These are phyloP conservation scores for Ganoderma multipileum DNA, from an alignment of 1,284 basidiomycete genomes.

Conservation along the genomic window DNA sequence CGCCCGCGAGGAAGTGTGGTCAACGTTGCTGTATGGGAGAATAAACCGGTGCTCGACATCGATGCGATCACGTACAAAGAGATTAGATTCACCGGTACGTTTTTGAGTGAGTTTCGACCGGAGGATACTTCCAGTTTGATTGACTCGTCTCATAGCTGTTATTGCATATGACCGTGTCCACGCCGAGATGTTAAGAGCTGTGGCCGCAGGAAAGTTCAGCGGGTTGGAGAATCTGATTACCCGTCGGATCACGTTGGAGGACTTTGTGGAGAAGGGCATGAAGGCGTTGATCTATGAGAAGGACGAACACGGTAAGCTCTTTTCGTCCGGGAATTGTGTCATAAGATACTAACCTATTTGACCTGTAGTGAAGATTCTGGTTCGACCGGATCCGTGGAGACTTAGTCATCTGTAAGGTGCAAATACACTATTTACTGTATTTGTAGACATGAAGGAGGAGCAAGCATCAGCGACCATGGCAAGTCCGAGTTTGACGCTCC, in stretches of 20 bases:
- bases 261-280: conserved; percentile 43
- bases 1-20: conserved; percentile 39
- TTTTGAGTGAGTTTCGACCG: background rate
- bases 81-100: conserved; percentile 34
- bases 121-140: background rate
- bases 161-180: conserved; percentile 36
- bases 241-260: conserved; percentile 37
- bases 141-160: background rate
- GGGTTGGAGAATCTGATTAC: conserved; percentile 41
- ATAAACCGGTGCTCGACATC: conserved; percentile 36
- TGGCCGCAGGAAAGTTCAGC: conserved; percentile 37
- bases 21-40: conserved; percentile 42
- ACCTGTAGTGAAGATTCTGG: conserved; percentile 5
- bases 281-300: conserved; percentile 41
- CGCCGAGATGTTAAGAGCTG: conserved; percentile 35
- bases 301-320: conserved; percentile 37
- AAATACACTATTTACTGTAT: background rate
- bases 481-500: too few species aligned
- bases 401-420: background rate
- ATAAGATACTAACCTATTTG: background rate
- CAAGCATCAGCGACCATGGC: too few species aligned
- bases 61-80: conserved; percentile 39
- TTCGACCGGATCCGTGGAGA: background rate
- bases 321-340: background rate
- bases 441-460: background rate